A percentile compares a stretch with the other conserved stretches of the same genome.
Conservation (phyloP, 179 eudicot genomes). For the Actinidia chinensis region DNA sequence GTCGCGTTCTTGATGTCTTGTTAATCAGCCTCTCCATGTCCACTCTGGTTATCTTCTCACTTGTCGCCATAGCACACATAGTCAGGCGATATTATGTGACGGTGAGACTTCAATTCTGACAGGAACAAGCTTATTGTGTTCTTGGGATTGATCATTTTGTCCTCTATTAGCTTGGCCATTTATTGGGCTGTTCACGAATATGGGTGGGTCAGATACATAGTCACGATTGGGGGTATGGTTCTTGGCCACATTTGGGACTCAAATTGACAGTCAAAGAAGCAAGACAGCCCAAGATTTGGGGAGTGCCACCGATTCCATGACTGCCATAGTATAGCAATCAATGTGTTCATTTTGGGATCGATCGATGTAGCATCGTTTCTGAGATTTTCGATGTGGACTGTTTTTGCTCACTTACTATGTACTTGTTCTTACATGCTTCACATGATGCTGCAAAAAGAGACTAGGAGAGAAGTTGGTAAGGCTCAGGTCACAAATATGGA, state of each 20-base stretch:
- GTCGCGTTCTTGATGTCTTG: conserved; percentile 56
- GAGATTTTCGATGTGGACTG: conserved; percentile 59
- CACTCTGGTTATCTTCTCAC: conserved; percentile 59
- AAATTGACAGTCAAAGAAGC: conserved; percentile 50
- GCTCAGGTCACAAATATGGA: too few species aligned
- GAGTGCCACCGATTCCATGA: conserved; percentile 75
- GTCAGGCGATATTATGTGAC: conserved; percentile 61
- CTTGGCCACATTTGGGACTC: conserved; percentile 43
- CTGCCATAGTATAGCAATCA: conserved; percentile 59
- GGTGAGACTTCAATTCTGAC: conserved; percentile 44
- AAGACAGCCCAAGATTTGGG: conserved; percentile 58
- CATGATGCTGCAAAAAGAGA: conserved; percentile 59
- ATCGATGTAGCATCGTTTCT: conserved; percentile 60
- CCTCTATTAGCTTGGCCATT: conserved; percentile 46
- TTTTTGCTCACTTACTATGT: conserved; percentile 52
- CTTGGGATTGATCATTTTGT: conserved; percentile 39
- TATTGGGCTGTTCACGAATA: conserved; percentile 49
- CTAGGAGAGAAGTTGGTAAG: conserved; percentile 25
- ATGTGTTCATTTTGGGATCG: conserved; percentile 68
- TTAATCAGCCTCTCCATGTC: conserved; percentile 66
- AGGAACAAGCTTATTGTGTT: conserved; percentile 52
- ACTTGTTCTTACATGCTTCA: conserved; percentile 63
- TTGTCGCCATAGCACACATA: conserved; percentile 57
- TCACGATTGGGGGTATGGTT: conserved; percentile 52
- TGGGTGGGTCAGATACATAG: conserved; percentile 51